These are phyloP conservation scores for Microbotryum intermedium DNA, from an alignment of 1,284 basidiomycete genomes.

Conservation along the genomic window DNA sequence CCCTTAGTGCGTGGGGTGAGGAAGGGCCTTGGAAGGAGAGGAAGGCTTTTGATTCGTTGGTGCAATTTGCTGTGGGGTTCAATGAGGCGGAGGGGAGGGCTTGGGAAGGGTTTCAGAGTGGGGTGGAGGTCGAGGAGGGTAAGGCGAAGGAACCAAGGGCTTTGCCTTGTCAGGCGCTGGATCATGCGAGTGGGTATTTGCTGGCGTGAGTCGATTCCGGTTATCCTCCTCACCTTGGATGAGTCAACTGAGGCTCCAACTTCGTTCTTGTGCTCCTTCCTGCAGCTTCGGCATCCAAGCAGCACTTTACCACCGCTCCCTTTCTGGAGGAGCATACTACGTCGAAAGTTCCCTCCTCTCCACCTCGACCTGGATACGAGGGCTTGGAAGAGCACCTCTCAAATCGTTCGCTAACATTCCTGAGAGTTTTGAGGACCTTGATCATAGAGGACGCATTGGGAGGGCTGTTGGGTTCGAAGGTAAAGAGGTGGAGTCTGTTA, in stretches of 20 bases:
- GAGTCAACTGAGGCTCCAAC: too few relatives aligned
- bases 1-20: slow-evolving; percentile 53
- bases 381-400: neutral
- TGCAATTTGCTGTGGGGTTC: slow-evolving; percentile 58
- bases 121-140: slow-evolving; percentile 36
- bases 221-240: neutral
- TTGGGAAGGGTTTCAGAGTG: slow-evolving; percentile 39
- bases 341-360: slow-evolving; percentile 2
- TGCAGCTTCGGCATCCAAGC: slow-evolving; percentile 10
- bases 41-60: slow-evolving; percentile 58
- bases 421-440: neutral
- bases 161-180: slow-evolving; percentile 55
- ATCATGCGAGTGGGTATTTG: slow-evolving; percentile 55
- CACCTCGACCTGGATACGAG: neutral
- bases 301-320: neutral
- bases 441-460: neutral
- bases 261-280: too few relatives aligned
- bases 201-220: slow-evolving; percentile 41
- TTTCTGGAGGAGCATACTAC: neutral
- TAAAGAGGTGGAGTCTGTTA: neutral
- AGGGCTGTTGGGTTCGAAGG: neutral
- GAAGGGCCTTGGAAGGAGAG: slow-evolving; percentile 53
- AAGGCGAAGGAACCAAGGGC: slow-evolving; percentile 26
- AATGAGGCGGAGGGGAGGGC: slow-evolving; percentile 53
- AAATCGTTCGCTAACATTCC: neutral